Conservation (phyloP, 371 early-diverging fungal genomes). For the Mortierella sp. region DNA sequence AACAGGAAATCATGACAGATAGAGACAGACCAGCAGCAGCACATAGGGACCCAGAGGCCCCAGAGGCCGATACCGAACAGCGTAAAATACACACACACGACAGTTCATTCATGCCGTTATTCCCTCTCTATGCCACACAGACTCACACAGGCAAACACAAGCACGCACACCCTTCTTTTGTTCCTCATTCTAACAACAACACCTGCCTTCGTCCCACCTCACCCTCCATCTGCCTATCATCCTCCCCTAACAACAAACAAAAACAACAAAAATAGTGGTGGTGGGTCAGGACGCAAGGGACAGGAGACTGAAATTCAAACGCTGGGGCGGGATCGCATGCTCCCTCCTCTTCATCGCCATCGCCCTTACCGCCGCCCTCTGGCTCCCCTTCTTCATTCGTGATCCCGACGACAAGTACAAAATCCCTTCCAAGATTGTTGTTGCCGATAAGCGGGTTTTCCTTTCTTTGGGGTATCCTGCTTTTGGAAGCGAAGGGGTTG, state of each 20-base stretch:
- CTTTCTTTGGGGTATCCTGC: not conserved
- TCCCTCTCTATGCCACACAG: too few relatives aligned
- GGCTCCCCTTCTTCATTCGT: not conserved
- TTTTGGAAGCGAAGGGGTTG: not conserved
- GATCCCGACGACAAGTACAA: not conserved
- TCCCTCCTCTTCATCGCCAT: not conserved
- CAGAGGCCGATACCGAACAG: not conserved
- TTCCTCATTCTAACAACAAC: not conserved
- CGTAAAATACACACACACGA: not conserved
- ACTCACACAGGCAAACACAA: not conserved
- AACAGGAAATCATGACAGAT: not conserved
- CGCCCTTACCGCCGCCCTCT: not conserved
- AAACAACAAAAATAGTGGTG: not conserved
- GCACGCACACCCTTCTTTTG: not conserved
- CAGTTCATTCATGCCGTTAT: not conserved
- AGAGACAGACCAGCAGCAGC: not conserved
- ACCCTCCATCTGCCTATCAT: not conserved
- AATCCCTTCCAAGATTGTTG: not conserved
- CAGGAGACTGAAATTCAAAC: not conserved
- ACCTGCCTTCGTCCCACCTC: not conserved
- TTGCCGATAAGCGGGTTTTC: not conserved
- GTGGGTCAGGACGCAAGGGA: constrained; percentile 10
- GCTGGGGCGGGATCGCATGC: not conserved
- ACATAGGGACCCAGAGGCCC: not conserved
- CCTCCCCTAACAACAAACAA: not conserved